These are phyloP conservation scores for Ogataea naganishii DNA, from an alignment of 805 yeast genomes.

Conservation along the genomic window DNA sequence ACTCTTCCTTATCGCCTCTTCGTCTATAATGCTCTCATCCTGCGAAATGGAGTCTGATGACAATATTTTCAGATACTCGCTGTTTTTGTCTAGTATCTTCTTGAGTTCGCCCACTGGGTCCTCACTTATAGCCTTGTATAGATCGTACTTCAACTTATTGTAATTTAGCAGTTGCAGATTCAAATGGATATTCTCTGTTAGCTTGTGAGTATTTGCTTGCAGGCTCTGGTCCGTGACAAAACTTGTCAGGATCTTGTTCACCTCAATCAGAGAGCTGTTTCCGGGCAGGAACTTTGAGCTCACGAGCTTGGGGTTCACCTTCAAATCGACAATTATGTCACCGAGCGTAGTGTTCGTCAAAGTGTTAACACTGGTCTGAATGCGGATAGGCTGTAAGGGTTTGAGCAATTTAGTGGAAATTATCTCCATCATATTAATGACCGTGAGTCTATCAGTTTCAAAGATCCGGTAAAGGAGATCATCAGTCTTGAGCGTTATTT, in stretches of 20 bases:
- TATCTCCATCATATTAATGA: slow-evolving; percentile 65
- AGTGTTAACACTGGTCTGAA: slow-evolving; percentile 71
- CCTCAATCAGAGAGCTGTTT: slow-evolving; percentile 24
- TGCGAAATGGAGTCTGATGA: slow-evolving; percentile 56
- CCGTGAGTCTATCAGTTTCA: slow-evolving; percentile 45
- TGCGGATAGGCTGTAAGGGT: slow-evolving; percentile 72
- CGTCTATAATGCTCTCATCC: slow-evolving; percentile 40
- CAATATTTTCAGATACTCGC: slow-evolving; percentile 76
- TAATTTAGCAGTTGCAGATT: slow-evolving; percentile 46
- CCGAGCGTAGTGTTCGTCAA: slow-evolving; percentile 74
- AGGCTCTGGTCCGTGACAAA: slow-evolving; percentile 33
- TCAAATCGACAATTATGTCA: slow-evolving; percentile 70
- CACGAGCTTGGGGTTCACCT: slow-evolving; percentile 34
- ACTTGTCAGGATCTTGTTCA: slow-evolving; percentile 34
- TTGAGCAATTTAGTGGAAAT: slow-evolving; percentile 56
- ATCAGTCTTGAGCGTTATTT: slow-evolving; percentile 29
- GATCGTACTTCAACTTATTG: slow-evolving; percentile 60
- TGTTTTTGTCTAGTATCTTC: slow-evolving; percentile 69
- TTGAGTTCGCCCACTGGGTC: slow-evolving; percentile 73
- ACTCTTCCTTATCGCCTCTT: slow-evolving; percentile 80
- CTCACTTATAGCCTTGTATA: slow-evolving; percentile 63
- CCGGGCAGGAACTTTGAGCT: slow-evolving; percentile 29
- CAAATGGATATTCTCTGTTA: slow-evolving; percentile 29
- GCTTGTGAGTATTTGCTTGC: slow-evolving; percentile 26
- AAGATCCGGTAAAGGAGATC: slow-evolving; percentile 36